Evolutionary conservation across 768 basidiomycete genomes (phyloP), one percentile per base, ranked within the genome.

Genomic region (Cystoderma amianthinum): DNA sequence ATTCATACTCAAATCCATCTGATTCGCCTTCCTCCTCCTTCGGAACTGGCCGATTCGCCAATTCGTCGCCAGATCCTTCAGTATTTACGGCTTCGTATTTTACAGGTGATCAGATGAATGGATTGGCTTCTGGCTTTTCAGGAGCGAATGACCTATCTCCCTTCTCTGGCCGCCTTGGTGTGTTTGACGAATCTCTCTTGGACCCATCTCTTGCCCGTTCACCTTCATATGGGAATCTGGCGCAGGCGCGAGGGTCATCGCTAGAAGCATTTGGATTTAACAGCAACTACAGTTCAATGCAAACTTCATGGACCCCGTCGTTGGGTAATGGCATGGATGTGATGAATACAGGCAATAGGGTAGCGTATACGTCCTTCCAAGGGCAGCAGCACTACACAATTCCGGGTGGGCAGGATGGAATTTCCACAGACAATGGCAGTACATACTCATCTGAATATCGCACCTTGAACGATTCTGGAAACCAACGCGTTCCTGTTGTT

Each of bases 11-110:
- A 20, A 69, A 67, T 53, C 65, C 72, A 22, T 73, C 82, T 12
- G 80, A 83, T 44, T 87, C 86, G 6, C 83, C 85, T 2, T 74
- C 82, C 2, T 87, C 86, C 2, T 83, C 84, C 3, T 72, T 85
- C 32, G 74, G 81, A 44, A 75, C 68, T 20, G 75, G 72, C 21
- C 64, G 79, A 46, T 82, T 84, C 54, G 69, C 74, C 34, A 76
- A 79, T 47, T 71, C 68, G 15, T 87, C 85, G 22, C 85, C 86
- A 0, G 86, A 88, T 58, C 72, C 76, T 10, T 10, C 39, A 9
- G 22, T 16, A 28, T 40, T 40, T 20, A 22, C 16, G 10, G 39
- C 23, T 24, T 24, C 39, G 7, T 40, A 40, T 30, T 32, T 40
- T 18, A 9, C 25, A 28, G 23, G n/a, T 16, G 10, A n/a, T 28